These are phyloP conservation scores for Mallotus repandus DNA, from an alignment of 441 rosid species.

Conservation along the genomic window DNA sequence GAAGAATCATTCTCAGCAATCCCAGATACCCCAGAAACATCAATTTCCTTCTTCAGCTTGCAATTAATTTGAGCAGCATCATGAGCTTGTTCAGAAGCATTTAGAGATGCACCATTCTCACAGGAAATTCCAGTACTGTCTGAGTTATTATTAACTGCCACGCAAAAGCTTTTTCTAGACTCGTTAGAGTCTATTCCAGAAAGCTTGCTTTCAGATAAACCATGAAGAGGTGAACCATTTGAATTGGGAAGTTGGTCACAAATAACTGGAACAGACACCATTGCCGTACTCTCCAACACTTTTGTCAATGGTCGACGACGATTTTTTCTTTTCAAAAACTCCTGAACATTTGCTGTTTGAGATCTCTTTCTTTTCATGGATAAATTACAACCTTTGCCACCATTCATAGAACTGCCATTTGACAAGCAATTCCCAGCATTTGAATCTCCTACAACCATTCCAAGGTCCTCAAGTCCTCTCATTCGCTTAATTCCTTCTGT, in stretches of 20 bases:
- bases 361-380: conserved; percentile 72
- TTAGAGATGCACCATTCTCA: conserved; percentile 51
- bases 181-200: conserved; percentile 56
- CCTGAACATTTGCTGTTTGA: conserved; percentile 57
- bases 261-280: conserved; percentile 75
- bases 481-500: conserved; percentile 87
- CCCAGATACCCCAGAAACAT: conserved; percentile 42
- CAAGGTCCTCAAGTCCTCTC: conserved; percentile 98
- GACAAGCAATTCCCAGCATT: conserved; percentile 41
- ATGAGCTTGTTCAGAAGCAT: conserved; percentile 45
- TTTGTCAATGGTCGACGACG: conserved; percentile 82
- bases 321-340: conserved; percentile 64
- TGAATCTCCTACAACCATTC: conserved; percentile 54
- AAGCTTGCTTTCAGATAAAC: conserved; percentile 56
- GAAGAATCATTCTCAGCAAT: conserved; percentile 51
- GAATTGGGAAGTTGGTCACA: conserved; percentile 66
- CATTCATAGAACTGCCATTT: conserved; percentile 54
- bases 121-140: conserved; percentile 68
- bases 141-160: conserved; percentile 50
- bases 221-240: conserved; percentile 47
- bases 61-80: conserved; percentile 46
- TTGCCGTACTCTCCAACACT: conserved; percentile 87
- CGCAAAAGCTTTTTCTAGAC: conserved; percentile 50
- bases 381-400: conserved; percentile 45
- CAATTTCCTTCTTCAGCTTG: conserved; percentile 51